phyloP scores from a whole-genome alignment of 192 early-diverging fungal genomes.

The Umbelopsis isabellina region DNA sequence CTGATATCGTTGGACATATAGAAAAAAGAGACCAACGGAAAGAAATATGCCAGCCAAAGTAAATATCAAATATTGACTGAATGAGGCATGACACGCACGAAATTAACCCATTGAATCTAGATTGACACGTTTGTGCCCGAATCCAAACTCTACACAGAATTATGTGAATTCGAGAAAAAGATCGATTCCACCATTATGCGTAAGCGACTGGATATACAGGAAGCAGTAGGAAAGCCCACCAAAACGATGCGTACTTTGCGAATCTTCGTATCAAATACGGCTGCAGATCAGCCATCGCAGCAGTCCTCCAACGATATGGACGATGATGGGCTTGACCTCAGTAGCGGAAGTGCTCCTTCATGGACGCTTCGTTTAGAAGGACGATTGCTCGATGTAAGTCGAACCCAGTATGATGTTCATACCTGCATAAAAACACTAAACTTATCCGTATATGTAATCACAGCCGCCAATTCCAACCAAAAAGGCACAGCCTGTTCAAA shows the following conservation, averaged over 20 bases:
- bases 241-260: conserved; percentile 81
- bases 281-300: conserved; percentile 69
- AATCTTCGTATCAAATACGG: conserved; percentile 89
- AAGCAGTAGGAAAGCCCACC: conserved; percentile 75
- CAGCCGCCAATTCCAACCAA: conserved; percentile 55
- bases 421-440: not conserved
- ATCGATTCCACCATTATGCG: conserved; percentile 89
- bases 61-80: not conserved
- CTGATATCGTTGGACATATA: not conserved
- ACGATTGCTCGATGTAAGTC: conserved; percentile 74
- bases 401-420: not conserved
- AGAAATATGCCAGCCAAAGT: conserved; percentile 29
- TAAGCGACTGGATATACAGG: conserved; percentile 89
- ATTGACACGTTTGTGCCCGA: conserved; percentile 93
- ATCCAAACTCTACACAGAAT: conserved; percentile 83
- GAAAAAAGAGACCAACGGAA: conserved; percentile 30
- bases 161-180: conserved; percentile 85
- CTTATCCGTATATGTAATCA: not conserved
- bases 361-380: conserved; percentile 95
- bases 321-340: conserved; percentile 49
- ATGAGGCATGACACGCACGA: not conserved
- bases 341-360: conserved; percentile 61
- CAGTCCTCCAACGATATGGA: conserved; percentile 50
- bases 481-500: conserved; percentile 64
- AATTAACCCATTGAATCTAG: conserved; percentile 41